phyloP scores from a whole-genome alignment of 1,139 yeast species.

The Petasospora fabianii region DNA sequence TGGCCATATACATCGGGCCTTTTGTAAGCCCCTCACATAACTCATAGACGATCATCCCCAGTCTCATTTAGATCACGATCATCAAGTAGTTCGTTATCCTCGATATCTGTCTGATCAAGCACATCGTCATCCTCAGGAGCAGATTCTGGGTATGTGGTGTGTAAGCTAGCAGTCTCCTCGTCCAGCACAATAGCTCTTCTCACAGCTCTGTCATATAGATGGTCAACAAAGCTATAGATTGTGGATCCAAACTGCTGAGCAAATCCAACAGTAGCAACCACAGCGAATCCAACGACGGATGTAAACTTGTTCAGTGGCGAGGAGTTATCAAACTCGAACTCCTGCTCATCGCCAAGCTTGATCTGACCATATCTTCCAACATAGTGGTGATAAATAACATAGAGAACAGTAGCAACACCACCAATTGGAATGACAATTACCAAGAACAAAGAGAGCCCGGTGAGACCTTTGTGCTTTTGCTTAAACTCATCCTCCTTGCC shows the following conservation, averaged over 20 bases:
- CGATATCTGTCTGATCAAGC: constrained; percentile 12
- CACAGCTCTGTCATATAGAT: constrained; percentile 7
- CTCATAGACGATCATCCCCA: constrained; percentile 25
- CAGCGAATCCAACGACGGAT: constrained; percentile 21
- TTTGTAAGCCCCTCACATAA: no score
- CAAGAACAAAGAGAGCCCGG: constrained; percentile 28
- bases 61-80: constrained; percentile 28
- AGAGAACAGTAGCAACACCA: constrained; percentile 52
- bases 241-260: not conserved
- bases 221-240: not conserved
- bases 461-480: constrained; percentile 49
- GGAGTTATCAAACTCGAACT: constrained; percentile 56
- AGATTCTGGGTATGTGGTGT: constrained; percentile 11
- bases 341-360: constrained; percentile 70
- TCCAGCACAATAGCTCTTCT: constrained; percentile 19
- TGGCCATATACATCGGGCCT: no score
- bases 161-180: constrained; percentile 5
- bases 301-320: constrained; percentile 36
- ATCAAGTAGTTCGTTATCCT: constrained; percentile 22
- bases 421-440: constrained; percentile 44
- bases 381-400: constrained; percentile 78
- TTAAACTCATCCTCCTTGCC: constrained; percentile 72
- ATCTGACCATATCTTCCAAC: constrained; percentile 81
- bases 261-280: constrained; percentile 23
- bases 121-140: constrained; percentile 10